Base-by-base conservation (phyloP, 2,329 filamentous ascomycete species). In the Apiospora koreana region DNA sequence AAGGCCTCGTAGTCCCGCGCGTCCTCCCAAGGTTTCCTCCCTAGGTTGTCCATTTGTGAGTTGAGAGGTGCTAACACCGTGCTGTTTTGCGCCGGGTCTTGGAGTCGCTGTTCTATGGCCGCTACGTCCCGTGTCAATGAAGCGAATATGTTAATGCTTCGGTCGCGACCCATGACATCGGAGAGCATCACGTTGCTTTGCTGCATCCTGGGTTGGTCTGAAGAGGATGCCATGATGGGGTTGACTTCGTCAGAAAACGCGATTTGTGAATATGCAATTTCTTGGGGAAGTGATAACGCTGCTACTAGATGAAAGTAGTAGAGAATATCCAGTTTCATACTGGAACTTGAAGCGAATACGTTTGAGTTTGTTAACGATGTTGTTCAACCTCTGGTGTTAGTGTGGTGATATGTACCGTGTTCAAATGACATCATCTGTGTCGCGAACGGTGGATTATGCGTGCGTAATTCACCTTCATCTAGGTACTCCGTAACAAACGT, bases 31-130 rank as follows among this genome's bases (percentile, higher is more conserved):
- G 95, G 95, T 80, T 98, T 98, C 68, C 92, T 87, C 0, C 94
- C 93, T 31, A 98, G 84, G 0, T 82, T 84, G 74, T 93, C 92
- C 77, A 99, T 89, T 3, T 91, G 94, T 23, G 88, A 90, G 84
- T 99, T 98, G 69, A 93, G 84, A 0, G 96, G 96, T 6, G 95
- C 95, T 2, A 98, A 89, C 31, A 98, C 90, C 2, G 94, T 98
- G 21, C 93, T 93, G 79, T 95, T 95, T 70, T 87, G 81, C 0
- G 83, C 78, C 0, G 86, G 80, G 78, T 94, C 88, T 75, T 92
- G 88, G 18, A 98, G 88, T 0, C 93, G 92, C 28, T 84, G 82
- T 12, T 89, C 87, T 25, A 95, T 86, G n/a, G 86, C 82, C 65
- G 91, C 87, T 76, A 95, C 89, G 77, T 95, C 92, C 71, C 94